Evolutionary conservation across 345 rosid species (phyloP).

Genomic region (Citropsis articulata): DNA sequence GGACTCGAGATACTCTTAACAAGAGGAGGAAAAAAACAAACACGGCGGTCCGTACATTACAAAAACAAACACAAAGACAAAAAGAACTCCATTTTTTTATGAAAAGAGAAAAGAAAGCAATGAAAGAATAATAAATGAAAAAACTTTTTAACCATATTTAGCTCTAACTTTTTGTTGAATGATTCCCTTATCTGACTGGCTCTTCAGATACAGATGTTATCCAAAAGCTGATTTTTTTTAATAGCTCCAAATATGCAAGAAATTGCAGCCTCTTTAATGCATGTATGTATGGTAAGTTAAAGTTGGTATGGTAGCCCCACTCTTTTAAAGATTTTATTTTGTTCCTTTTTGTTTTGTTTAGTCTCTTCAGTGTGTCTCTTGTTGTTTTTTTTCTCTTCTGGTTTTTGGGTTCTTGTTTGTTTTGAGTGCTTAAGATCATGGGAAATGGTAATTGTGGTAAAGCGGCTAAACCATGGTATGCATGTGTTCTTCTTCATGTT

Average conservation of each 20-base stretch:
- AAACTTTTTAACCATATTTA: background rate
- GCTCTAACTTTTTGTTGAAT: background rate
- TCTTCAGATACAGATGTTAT: background rate
- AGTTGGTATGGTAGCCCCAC: background rate
- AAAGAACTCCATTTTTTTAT: background rate
- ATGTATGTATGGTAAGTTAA: background rate
- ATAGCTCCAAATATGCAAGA: background rate
- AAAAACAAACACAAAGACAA: background rate
- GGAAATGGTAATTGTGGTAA: slow-evolving; percentile 14
- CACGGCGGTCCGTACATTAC: slow-evolving; percentile 12
- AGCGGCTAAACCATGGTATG: slow-evolving; percentile 26
- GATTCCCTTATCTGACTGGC: slow-evolving; percentile 4
- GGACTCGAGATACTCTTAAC: slow-evolving; percentile 14
- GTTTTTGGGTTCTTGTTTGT: background rate
- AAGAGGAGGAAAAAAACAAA: too few relatives aligned
- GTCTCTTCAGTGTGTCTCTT: background rate
- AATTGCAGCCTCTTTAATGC: slow-evolving; percentile 1
- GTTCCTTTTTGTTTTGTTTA: background rate
- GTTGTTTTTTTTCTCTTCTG: background rate
- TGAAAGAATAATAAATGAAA: background rate
- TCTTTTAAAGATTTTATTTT: background rate
- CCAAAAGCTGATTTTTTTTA: slow-evolving; percentile 2
- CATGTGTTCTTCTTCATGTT: slow-evolving; percentile 25
- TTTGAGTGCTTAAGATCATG: slow-evolving; percentile 18
- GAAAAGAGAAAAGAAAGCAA: background rate